Conservation (phyloP, 306 rosid genomes). For the Prunus mongolica region DNA sequence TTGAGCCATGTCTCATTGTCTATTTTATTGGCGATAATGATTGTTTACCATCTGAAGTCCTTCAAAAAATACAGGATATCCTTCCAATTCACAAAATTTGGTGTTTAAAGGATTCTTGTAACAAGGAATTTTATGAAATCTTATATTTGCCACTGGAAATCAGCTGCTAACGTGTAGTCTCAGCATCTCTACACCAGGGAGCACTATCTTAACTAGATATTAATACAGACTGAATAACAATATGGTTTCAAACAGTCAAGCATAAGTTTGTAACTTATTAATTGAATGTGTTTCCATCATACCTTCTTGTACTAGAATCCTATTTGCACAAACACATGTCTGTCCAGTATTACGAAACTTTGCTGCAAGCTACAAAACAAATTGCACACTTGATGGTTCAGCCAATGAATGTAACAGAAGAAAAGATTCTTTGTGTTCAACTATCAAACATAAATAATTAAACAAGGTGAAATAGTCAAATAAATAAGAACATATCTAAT, state of each 20-base stretch:
- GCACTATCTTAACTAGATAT: conserved; percentile 2
- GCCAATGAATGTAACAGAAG: conserved; percentile 10
- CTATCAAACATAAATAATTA: neutral
- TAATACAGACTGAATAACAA: conserved; percentile 9
- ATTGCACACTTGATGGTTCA: conserved; percentile 9
- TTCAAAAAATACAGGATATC: neutral
- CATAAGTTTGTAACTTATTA: conserved; percentile 12
- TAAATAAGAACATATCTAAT: neutral
- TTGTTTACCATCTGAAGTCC: neutral
- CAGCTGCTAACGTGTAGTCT: neutral
- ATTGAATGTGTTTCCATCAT: conserved; percentile 11
- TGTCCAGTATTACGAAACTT: conserved; percentile 97
- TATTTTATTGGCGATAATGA: neutral
- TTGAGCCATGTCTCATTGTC: neutral
- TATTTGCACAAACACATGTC: conserved; percentile 95
- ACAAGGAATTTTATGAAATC: neutral
- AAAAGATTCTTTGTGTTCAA: neutral
- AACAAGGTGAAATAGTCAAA: neutral
- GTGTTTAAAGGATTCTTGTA: neutral
- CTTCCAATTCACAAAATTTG: neutral
- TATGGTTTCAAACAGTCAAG: conserved; percentile 21
- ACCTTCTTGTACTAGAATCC: conserved; percentile 98
- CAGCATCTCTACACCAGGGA: neutral
- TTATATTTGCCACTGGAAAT: neutral
- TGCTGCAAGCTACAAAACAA: conserved; percentile 70